Base-by-base conservation (phyloP, 1,284 basidiomycete species). In the Trichosporon sp. region DNA sequence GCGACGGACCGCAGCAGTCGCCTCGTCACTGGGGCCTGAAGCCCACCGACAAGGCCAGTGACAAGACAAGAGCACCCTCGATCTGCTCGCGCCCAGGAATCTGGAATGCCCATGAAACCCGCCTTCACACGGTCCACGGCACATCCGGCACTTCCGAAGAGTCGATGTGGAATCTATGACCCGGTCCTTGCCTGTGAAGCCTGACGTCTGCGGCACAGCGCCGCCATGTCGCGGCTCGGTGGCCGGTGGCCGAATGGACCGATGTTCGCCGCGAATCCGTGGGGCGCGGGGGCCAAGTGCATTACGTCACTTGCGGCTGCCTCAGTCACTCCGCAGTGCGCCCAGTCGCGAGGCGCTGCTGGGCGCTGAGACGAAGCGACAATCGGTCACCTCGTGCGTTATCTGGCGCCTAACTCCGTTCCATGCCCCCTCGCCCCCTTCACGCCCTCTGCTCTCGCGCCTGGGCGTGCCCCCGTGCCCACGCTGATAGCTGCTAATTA, bases 311-410 rank as follows among this genome's bases (percentile, higher is more conserved):
- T 25, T 13, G 3, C 56, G 29, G 15, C 11, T 2, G 56, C 27
- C 56, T 31, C 27, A 31, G 56, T 32, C 56, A n/a, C 29, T 60
- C 29, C 29, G 56, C 56, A 60, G 29, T 29, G 27, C 31, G 29
- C 32, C 44, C 18, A 31, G 56, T 60, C 27, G 29, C 32, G 15
- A 29, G 56, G 27, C 56, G 23, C 18, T 29, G 56, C 27, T 8
- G 32, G 21, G 25, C 53, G 25, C 13, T n/a, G 25, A 58, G 56
- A 31, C 27, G 56, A 60, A 29, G 29, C 15, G 11, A 60, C 47
- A 23, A 32, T 31, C 56, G 56, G 56, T 31, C 27, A 60, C 56
- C 56, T 60, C 56, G 56, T 31, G 56, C 56, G 56, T 60, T 60
- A 60, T 60, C 56, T 32, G 56, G 9, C 27, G 56, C 29, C 56